phyloP scores from a whole-genome alignment of 257 asterid genomes.

The Solanum ossicruentum region DNA sequence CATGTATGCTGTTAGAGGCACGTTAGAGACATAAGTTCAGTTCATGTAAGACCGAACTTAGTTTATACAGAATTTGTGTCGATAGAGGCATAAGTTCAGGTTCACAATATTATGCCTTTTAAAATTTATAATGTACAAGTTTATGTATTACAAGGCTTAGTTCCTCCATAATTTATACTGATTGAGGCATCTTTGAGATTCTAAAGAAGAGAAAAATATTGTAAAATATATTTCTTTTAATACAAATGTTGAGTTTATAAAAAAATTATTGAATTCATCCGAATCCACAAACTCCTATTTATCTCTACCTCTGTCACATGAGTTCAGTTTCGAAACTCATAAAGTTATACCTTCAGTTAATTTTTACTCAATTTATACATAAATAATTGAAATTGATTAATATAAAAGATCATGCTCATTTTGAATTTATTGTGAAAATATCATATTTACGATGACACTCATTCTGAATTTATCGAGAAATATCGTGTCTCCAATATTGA shows the following conservation, averaged over 20 bases:
- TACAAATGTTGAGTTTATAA: no score
- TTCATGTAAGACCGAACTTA: no score
- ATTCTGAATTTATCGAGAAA: not conserved
- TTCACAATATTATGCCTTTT: not conserved
- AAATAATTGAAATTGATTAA: not conserved
- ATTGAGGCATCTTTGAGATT: no score
- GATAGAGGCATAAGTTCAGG: not conserved
- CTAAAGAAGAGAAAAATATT: no score
- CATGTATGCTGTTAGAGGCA: not conserved
- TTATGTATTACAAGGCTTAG: not conserved
- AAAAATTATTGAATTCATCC: no score
- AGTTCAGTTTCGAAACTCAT: no score
- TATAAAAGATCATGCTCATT: not conserved
- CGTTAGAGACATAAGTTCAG: no score
- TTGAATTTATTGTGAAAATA: not conserved
- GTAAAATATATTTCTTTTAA: no score
- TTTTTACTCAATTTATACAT: no score
- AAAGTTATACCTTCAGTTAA: no score
- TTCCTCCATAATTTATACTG: not conserved
- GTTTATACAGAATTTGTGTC: not conserved
- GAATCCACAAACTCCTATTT: no score
- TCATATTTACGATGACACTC: not conserved
- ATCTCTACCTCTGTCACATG: no score
- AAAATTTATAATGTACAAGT: not conserved
- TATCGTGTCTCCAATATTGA: not conserved